These are phyloP conservation scores for Tolypocladium sp. DNA, from an alignment of 2,329 filamentous ascomycete species.

Conservation along the genomic window DNA sequence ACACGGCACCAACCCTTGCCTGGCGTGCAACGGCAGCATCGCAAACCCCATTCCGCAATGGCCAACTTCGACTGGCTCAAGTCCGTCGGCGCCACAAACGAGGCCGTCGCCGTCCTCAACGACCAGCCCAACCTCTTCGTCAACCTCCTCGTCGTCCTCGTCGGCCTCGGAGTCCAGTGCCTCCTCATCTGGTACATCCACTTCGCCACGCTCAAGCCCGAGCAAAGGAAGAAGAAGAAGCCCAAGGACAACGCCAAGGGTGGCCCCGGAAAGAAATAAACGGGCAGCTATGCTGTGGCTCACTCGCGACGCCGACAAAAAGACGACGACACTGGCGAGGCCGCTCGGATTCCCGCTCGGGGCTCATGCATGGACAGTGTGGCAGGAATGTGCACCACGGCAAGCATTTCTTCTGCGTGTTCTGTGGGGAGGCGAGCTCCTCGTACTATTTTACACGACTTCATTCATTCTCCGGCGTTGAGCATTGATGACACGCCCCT, in stretches of 20 bases:
- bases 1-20: neutral
- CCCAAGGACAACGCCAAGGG: conserved; percentile 12
- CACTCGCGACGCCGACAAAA: neutral
- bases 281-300: neutral
- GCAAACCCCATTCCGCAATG: conserved; percentile 17
- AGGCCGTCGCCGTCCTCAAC: conserved; percentile 51
- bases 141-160: conserved; percentile 44
- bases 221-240: conserved; percentile 44
- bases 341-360: neutral
- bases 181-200: conserved; percentile 49
- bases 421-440: neutral
- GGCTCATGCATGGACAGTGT: neutral
- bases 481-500: neutral
- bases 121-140: conserved; percentile 52
- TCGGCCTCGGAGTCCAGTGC: conserved; percentile 36
- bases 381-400: too few species aligned
- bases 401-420: neutral
- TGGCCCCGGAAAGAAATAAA: neutral
- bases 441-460: neutral
- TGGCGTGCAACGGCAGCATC: neutral
- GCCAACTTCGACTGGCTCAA: conserved; percentile 49
- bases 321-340: neutral
- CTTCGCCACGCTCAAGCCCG: conserved; percentile 50
- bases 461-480: neutral
- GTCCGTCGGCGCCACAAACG: conserved; percentile 46